Base-by-base conservation (phyloP, 257 asterid genomes). In the Haberlea rhodopensis region DNA sequence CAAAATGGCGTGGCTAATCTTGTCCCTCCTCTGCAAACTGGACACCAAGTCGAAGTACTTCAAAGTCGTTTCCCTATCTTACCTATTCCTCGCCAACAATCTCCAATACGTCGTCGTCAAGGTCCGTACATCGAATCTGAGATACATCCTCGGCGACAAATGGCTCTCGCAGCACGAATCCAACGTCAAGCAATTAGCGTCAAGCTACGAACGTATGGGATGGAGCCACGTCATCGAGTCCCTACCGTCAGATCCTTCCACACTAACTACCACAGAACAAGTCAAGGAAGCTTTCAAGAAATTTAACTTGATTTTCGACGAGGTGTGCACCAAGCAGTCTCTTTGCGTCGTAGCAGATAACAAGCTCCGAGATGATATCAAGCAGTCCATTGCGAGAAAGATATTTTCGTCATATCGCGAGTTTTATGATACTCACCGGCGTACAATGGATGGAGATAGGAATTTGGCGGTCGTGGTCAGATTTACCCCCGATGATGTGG, bases 51-150 rank as follows among this genome's bases (percentile, higher is more conserved):
- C 96, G 0, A 75, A 82, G 72, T 69, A 71, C 53, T 89, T 86
- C 89, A 87, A 73, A 60, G 96, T 89, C 22, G 74, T 66, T 0
- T 85, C 95, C 0, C 45, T 82, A 6, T 71, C 95, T 0, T 86
- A 91, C 63, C 75, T 91, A 4, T 91, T 86, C 78, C 84, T 88
- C 6, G 96, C 95, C 27, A 91, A 88, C 82, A 91, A 91, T 45
- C 83, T 81, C 70, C 86, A 74, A 63, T 72, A 81, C 84, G 72
- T 83, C 78, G 80, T 83, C 70, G 83, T 60, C 6, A 80, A 83
- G 66, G 96, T 80, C 55, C 78, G 69, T 6, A 63, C 82, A 8
- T 91, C 98, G 0, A 83, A 88, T 46, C 86, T 91, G 53, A 83
- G 74, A n/a, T 74, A 86, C 67, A 65, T 85, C 67, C 79, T 88